Evolutionary conservation across 768 basidiomycete genomes (phyloP), one percentile per base, ranked within the genome.

Genomic region (Auricularia sp.): DNA sequence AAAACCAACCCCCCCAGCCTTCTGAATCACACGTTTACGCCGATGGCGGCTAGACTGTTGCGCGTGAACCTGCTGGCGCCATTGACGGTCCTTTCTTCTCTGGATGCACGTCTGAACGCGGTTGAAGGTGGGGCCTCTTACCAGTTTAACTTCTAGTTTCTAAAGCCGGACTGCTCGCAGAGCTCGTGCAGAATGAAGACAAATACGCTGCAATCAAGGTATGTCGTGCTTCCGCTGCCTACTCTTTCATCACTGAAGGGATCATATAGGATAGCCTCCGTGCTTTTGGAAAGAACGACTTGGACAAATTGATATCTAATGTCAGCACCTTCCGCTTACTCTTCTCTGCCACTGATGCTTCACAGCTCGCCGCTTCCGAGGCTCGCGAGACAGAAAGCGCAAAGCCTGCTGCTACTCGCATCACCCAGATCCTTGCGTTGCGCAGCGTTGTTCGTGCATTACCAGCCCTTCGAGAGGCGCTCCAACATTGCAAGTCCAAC

Each of bases 41-140:
- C 94, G 0, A 98, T 98, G 94, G 96, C 88, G 1, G 77, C 85
- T 2, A 82, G 96, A 7, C 81, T 95, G 45, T 75, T 98, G 47
- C 82, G 90, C 62, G 83, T 86, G 21, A 94, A 87, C 66, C 80
- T 98, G 42, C 79, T 97, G 14, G 88, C 94, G 13, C 94, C 94
- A 0, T 79, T 89, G 36, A 91, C 88, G 86, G 86, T 82, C 1
- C 83, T 84, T 69, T 75, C 74, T 62, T 81, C 87, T 1, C 86
- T 97, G 51, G 85, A 94, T 69, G 87, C 88, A 0, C 82, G 96
- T 11, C 81, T 97, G 18, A 92, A 96, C 67, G 90, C 86, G 10
- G 93, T 97, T 2, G 86, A 92, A 80, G 91, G 94, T 83, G 63
- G 2, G 29, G 29, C 29, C 29, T 29, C 29, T 29, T 29, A 29